Base-by-base conservation (phyloP, 2,329 filamentous ascomycete species). In the Nannizziopsis arthrosporioides region DNA sequence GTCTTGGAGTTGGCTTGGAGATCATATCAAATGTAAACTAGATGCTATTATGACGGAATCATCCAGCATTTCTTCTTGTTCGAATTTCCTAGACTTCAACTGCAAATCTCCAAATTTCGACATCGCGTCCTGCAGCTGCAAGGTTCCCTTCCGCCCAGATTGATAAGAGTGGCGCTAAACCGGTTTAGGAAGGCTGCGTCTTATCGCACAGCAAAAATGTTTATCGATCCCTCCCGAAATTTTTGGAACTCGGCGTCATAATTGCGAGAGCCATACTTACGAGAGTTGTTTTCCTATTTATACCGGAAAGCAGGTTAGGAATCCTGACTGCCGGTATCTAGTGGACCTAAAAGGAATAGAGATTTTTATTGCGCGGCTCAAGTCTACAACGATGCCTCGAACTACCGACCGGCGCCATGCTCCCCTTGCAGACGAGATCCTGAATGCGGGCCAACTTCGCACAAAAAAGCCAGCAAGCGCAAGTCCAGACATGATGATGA, bases 371-470 rank as follows among this genome's bases (percentile, higher is more conserved):
- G 2, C 36, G 4, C 50, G 94, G 89, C 87, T 88, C 34, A 94
- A 94, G 72, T 80, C 82, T 42, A 77, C 73, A 22, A 76, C 77
- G 22, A 27, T 49, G 73, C 66, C 72, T 55, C 70, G 67, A 56
- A 56, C 78, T 74, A 62, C 73, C 50, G 73, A 73, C 52, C 80
- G 82, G 60, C 81, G 85, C 55, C 90, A 95, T 69, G 93, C 93
- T 57, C 89, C 90, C 36, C 82, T 98, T 51, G 84, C 90, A 59
- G 85, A 94, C 61, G 92, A 96, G 60, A 75, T 96, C 62, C 68
- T 82, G 57, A 74, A 86, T 56, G 76, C 81, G 50, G 75, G 82
- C 52, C 72, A 81, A 55, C 65, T 90, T 60, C 79, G 89, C 70
- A 80, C 63, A 81, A 89, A 73, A 81, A 89, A 73, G 86, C 86